Base-by-base conservation (phyloP, 1,139 yeast genomes). In the Saccharomyces hybrid region DNA sequence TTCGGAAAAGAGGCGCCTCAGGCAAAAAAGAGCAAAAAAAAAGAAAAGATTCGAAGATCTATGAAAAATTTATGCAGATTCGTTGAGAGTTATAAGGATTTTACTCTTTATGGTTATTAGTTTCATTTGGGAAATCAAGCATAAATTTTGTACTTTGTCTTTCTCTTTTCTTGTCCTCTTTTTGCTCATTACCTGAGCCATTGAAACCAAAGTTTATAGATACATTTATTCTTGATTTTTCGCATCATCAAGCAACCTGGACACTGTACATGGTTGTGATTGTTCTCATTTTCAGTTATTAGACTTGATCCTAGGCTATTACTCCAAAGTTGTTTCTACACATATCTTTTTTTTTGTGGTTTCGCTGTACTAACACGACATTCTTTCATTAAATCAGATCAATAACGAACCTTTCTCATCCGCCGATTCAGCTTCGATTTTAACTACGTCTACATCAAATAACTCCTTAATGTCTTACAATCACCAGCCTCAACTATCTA, bases 401-500 rank as follows among this genome's bases (percentile, higher is more conserved):
- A 44, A 48, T 28, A 29, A 27, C 28, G 50, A 48, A 48, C 26
- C 28, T n/a, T 48, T n/a, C 11, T 5, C 25, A 29, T 2, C 25
- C 5, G 16, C 42, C 29, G 25, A 25, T 27, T 31, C 42, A 2
- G 31, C 28, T 31, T 38, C 32, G 44, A 38, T 38, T 38, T 38
- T 38, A 19, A 38, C 44, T 16, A 34, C 41, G 46, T 26, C 48
- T 46, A 26, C 48, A 27, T 46, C 48, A 25, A 46, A 26, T 46
- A 46, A 46, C 31, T 46, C 48, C 48, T 46, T 46, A n/a, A 58
- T 58, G 60, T 55, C 55, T 11, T 60, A 61, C 49, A 61, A 62
- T 29, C 71, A 66, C 55, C 70, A 67, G 52, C 69, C 67, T 28
- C 70, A 67, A 54, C 55, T 66, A 51, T 68, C 84, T 70, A 63